phyloP scores from a whole-genome alignment of 352 stramenopile genomes.

The Globisporangium ultimum region DNA sequence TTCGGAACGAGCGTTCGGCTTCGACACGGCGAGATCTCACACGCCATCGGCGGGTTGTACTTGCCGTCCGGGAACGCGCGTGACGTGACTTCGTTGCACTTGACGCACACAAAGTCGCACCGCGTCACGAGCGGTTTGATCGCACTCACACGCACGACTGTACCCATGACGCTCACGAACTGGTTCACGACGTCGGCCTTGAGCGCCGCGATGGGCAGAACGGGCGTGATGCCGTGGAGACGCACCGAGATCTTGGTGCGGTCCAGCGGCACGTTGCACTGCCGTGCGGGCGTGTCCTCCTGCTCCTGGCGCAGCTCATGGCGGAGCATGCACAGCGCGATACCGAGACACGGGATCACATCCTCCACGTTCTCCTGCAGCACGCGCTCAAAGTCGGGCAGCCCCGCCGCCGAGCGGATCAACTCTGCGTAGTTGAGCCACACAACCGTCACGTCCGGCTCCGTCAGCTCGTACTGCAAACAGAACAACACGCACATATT shows the following conservation, averaged over 20 bases:
- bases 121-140: slow-evolving; percentile 84
- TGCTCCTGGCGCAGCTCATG: slow-evolving; percentile 52
- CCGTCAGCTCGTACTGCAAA: slow-evolving; percentile 43
- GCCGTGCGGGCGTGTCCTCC: slow-evolving; percentile 39
- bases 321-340: slow-evolving; percentile 61
- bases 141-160: slow-evolving; percentile 77
- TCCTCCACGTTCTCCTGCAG: slow-evolving; percentile 57
- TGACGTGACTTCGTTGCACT: slow-evolving; percentile 72
- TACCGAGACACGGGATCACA: slow-evolving; percentile 58
- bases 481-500: background rate
- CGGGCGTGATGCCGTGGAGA: slow-evolving; percentile 62
- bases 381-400: slow-evolving; percentile 49
- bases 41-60: slow-evolving; percentile 60
- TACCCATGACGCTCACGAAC: slow-evolving; percentile 73
- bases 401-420: slow-evolving; percentile 31
- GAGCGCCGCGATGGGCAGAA: slow-evolving; percentile 61
- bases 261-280: slow-evolving; percentile 39
- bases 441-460: slow-evolving; percentile 40
- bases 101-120: slow-evolving; percentile 85
- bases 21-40: slow-evolving; percentile 60
- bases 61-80: slow-evolving; percentile 79
- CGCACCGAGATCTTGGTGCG: slow-evolving; percentile 55
- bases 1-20: slow-evolving; percentile 73
- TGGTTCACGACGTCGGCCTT: slow-evolving; percentile 77
- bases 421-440: slow-evolving; percentile 56